Evolutionary conservation across 179 eudicot species (phyloP).

Genomic region (Spergularia azorica): DNA sequence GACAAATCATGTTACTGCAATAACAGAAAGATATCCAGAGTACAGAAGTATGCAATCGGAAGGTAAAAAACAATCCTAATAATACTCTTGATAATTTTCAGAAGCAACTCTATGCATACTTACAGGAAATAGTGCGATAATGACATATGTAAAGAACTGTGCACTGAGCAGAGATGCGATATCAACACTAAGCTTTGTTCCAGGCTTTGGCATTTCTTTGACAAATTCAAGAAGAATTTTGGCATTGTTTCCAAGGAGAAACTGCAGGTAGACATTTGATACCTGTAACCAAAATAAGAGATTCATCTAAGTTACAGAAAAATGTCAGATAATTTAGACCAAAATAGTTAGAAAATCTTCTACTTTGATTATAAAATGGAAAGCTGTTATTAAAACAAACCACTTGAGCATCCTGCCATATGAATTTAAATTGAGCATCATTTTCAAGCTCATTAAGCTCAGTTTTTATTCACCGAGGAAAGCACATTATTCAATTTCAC

Average conservation of each 20-base stretch:
- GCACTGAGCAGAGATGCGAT: slow-evolving; percentile 76
- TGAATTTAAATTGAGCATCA: background rate
- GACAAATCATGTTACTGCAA: background rate
- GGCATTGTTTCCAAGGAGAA: slow-evolving; percentile 52
- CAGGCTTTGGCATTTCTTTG: slow-evolving; percentile 94
- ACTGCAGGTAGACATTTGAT: slow-evolving; percentile 81
- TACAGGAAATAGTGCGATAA: slow-evolving; percentile 85
- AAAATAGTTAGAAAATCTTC: background rate
- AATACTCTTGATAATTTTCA: background rate
- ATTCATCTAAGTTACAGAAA: slow-evolving; percentile 10
- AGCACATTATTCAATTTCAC: too few species aligned
- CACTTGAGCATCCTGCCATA: background rate
- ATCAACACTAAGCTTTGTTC: slow-evolving; percentile 55
- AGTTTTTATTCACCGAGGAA: background rate
- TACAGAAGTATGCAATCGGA: background rate
- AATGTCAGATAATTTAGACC: background rate
- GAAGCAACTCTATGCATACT: slow-evolving; percentile 34
- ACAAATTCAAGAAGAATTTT: slow-evolving; percentile 71
- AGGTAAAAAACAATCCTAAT: background rate
- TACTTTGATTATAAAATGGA: background rate
- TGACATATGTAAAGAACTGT: slow-evolving; percentile 80
- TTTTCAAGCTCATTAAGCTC: too few species aligned
- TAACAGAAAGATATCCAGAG: background rate
- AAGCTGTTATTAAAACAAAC: background rate
- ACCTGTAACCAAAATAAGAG: slow-evolving; percentile 43